Evolutionary conservation across 2,329 filamentous ascomycete genomes (phyloP).

Genomic region (Verticillium klebahnii): DNA sequence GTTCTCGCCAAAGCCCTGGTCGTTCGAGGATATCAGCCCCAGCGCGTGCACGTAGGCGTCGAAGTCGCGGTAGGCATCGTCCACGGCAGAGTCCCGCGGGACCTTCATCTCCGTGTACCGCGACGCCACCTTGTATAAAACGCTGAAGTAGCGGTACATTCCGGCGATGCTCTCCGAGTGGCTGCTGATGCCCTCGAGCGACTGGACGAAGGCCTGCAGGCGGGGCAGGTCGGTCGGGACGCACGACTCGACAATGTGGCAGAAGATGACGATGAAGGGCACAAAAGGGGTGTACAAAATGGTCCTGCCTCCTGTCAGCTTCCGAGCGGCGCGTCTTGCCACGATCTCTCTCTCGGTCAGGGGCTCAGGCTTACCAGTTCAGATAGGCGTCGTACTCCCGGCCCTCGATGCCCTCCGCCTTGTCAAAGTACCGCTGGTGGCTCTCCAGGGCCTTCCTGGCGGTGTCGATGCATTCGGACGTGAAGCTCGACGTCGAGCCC

Average conservation of each 20-base stretch:
- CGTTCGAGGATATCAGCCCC: conserved; percentile 30
- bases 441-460: conserved; percentile 33
- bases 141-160: conserved; percentile 51
- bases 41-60: conserved; percentile 48
- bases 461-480: conserved; percentile 34
- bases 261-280: conserved; percentile 49
- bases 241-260: conserved; percentile 41
- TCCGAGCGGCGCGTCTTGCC: too few relatives aligned
- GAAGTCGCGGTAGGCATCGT: conserved; percentile 33
- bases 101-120: conserved; percentile 47
- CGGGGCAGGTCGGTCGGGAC: conserved; percentile 38
- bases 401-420: conserved; percentile 29
- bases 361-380: conserved; percentile 27
- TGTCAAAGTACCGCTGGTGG: conserved; percentile 33
- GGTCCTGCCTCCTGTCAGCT: conserved; percentile 24
- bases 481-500: conserved; percentile 28
- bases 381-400: conserved; percentile 33
- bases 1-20: conserved; percentile 1
- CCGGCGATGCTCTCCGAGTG: conserved; percentile 44
- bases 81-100: conserved; percentile 29
- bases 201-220: conserved; percentile 44
- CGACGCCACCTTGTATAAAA: conserved; percentile 52
- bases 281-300: conserved; percentile 47
- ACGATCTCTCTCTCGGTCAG: too few relatives aligned
- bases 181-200: conserved; percentile 42